Conservation (phyloP, 345 rosid genomes). For the Firmiana major region DNA sequence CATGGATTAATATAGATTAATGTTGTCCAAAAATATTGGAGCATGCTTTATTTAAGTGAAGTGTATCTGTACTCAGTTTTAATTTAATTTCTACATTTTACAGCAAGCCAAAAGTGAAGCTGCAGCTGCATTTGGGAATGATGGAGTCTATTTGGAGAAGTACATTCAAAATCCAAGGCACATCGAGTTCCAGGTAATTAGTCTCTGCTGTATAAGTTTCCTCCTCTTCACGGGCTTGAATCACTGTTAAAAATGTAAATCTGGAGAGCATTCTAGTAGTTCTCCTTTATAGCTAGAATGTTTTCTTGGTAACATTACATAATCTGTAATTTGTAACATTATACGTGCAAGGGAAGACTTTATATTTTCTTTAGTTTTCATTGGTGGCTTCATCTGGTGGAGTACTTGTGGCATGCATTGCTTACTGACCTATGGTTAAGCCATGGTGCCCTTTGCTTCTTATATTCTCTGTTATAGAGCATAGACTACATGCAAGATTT, state of each 20-base stretch:
- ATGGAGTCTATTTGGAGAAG: conserved; percentile 95
- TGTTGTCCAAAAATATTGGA: too few species aligned
- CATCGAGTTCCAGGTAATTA: conserved; percentile 92
- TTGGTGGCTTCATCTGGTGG: background rate
- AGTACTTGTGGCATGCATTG: background rate
- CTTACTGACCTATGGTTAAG: background rate
- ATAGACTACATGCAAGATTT: background rate
- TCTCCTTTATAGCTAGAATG: background rate
- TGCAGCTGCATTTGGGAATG: conserved; percentile 98
- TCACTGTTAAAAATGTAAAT: background rate
- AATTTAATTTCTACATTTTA: conserved; percentile 17
- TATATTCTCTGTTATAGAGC: background rate
- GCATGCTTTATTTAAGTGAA: too few species aligned
- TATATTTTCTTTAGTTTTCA: background rate
- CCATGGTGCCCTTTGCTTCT: background rate
- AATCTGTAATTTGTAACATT: background rate
- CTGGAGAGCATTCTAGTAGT: background rate
- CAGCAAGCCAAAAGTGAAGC: conserved; percentile 99
- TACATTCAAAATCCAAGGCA: conserved; percentile 92
- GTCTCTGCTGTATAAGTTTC: background rate
- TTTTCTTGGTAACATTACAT: background rate
- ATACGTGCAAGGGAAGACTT: background rate
- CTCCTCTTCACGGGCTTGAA: background rate
- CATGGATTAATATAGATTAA: background rate
- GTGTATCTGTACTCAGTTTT: conserved; percentile 22